These are phyloP conservation scores for Prunella vulgaris DNA, from an alignment of 257 asterid species.

Conservation along the genomic window DNA sequence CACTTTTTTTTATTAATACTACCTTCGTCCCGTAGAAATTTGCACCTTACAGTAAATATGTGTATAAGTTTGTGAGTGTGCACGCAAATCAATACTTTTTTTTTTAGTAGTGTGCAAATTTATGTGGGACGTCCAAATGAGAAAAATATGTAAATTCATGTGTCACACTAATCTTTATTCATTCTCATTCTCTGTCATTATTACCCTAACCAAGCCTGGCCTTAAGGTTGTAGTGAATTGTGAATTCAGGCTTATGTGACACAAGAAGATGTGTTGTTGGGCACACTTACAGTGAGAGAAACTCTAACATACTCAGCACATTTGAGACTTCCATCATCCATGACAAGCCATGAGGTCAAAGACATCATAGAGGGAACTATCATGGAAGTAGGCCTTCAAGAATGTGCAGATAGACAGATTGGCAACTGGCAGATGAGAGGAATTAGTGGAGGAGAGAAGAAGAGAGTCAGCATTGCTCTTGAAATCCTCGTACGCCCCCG, in stretches of 20 bases:
- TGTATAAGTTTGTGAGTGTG: no score
- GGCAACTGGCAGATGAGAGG: slow-evolving; percentile 95
- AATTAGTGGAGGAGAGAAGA: slow-evolving; percentile 92
- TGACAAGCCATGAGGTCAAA: slow-evolving; percentile 42
- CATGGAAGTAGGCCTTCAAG: slow-evolving; percentile 82
- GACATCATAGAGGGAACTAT: slow-evolving; percentile 69
- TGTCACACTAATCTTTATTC: no score
- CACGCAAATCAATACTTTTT: no score
- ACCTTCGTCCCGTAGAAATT: no score
- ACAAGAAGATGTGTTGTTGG: slow-evolving; percentile 84
- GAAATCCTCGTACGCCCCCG: slow-evolving; percentile 84
- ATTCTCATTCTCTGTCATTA: no score
- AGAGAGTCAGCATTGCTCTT: slow-evolving; percentile 83
- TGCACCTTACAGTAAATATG: no score
- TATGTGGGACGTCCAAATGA: no score
- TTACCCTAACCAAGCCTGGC: no score
- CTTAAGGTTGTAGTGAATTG: no score
- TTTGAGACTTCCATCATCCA: slow-evolving; percentile 68
- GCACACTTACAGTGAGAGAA: slow-evolving; percentile 85
- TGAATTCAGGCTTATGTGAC: slow-evolving; percentile 81
- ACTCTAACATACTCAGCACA: slow-evolving; percentile 79
- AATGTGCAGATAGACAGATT: slow-evolving; percentile 67
- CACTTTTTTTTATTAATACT: no score
- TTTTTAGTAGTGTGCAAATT: no score
- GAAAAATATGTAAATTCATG: no score